Conservation (phyloP, 306 rosid genomes). For the Vigna nakashimae region DNA sequence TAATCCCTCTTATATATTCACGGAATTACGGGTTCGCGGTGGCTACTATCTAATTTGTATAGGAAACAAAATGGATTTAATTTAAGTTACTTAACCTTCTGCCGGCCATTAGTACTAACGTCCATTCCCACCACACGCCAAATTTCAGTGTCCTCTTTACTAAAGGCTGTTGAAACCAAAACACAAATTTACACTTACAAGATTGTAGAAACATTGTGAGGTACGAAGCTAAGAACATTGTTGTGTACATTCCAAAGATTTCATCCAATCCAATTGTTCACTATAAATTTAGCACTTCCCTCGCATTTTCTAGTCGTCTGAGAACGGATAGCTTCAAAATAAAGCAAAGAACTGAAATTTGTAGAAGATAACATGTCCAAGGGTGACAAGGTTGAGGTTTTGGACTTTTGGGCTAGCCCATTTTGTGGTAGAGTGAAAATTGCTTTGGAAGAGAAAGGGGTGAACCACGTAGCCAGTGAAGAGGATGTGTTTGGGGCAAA, state of each 20-base stretch:
- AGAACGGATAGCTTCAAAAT: not conserved
- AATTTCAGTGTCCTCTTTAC: not conserved
- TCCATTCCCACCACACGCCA: not conserved
- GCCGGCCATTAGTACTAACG: constrained; percentile 42
- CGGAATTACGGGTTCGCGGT: too few species aligned
- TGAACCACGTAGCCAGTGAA: constrained; percentile 44
- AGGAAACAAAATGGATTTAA: too few species aligned
- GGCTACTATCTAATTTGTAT: too few species aligned
- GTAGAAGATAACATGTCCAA: constrained; percentile 53
- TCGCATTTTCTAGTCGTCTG: constrained; percentile 29
- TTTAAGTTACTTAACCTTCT: not conserved
- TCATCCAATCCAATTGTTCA: not conserved
- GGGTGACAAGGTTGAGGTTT: constrained; percentile 48
- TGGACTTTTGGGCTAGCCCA: constrained; percentile 69
- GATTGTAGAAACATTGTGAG: constrained; percentile 32
- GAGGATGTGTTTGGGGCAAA: constrained; percentile 76
- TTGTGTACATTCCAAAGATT: not conserved
- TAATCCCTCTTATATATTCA: too few species aligned
- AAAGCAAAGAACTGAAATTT: not conserved
- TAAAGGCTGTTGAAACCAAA: not conserved
- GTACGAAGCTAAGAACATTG: constrained; percentile 21
- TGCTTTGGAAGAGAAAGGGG: constrained; percentile 68
- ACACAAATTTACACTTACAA: constrained; percentile 39
- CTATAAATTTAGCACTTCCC: constrained; percentile 41
- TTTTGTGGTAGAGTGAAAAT: constrained; percentile 66